phyloP scores from a whole-genome alignment of 208 protist genomes.

The Acanthamoeba sp. region DNA sequence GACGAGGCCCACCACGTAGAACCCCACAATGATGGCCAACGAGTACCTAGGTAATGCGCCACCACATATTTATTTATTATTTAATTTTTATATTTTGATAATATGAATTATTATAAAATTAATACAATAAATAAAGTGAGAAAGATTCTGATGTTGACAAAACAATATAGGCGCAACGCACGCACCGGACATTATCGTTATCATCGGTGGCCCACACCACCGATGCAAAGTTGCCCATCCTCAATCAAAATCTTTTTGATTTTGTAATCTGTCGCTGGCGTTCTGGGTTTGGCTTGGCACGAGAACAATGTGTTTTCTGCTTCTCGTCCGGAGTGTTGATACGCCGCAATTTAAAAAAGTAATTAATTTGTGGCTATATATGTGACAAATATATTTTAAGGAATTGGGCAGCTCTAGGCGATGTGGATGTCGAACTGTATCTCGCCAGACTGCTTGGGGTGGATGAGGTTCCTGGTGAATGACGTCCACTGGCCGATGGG shows the following conservation, averaged over 20 bases:
- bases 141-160: not conserved
- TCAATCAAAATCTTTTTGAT: not conserved
- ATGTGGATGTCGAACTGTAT: constrained; percentile 42
- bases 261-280: not conserved
- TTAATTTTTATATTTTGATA: too few relatives aligned
- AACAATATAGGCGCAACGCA: too few relatives aligned
- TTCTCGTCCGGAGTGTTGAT: too few relatives aligned
- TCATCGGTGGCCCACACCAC: not conserved
- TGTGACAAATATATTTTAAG: too few relatives aligned
- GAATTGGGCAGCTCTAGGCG: too few relatives aligned
- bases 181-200: not conserved
- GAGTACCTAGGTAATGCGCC: not conserved
- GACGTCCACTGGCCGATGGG: constrained; percentile 54
- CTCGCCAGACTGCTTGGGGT: constrained; percentile 19
- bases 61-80: too few relatives aligned
- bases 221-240: not conserved
- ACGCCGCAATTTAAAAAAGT: too few relatives aligned
- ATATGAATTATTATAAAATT: too few relatives aligned
- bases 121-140: not conserved
- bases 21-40: not conserved
- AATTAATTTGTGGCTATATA: too few relatives aligned
- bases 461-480: constrained; percentile 52
- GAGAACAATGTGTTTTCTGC: too few relatives aligned
- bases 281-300: too few relatives aligned
- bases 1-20: constrained; percentile 12